phyloP scores from a whole-genome alignment of 2,329 filamentous ascomycete genomes.

The Fusarium dlaminii region DNA sequence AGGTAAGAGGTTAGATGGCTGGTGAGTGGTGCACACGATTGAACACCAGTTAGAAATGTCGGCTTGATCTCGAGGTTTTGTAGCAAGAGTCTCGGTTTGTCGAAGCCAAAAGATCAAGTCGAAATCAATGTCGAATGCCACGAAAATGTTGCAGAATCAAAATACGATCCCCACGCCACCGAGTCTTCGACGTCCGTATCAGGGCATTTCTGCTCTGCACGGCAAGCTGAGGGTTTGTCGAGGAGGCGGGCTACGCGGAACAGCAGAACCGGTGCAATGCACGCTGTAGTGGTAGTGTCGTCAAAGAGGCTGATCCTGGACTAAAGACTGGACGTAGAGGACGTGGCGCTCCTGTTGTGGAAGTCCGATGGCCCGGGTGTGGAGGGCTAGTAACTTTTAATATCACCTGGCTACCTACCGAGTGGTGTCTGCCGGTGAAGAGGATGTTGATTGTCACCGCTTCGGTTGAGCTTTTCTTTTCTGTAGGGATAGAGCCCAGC shows the following conservation, averaged over 20 bases:
- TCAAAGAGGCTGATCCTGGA: slow-evolving; percentile 9
- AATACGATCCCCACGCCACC: slow-evolving; percentile 4
- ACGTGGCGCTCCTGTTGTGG: slow-evolving; percentile 23
- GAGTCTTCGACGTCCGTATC: slow-evolving; percentile 7
- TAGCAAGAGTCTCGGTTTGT: background rate
- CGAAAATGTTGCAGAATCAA: slow-evolving; percentile 17
- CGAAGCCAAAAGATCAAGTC: background rate
- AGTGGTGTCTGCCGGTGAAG: background rate
- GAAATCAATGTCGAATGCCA: background rate
- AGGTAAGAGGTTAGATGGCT: background rate
- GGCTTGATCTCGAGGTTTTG: background rate
- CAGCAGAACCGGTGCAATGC: slow-evolving; percentile 5
- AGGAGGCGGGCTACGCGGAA: slow-evolving; percentile 23
- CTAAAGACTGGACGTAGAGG: slow-evolving; percentile 25
- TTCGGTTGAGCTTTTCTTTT: background rate
- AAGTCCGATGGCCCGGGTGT: slow-evolving; percentile 7
- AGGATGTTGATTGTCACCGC: background rate
- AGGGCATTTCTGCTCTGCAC: slow-evolving; percentile 4
- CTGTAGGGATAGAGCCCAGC: background rate
- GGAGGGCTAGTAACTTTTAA: slow-evolving; percentile 15
- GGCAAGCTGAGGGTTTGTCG: slow-evolving; percentile 2
- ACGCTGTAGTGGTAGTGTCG: slow-evolving; percentile 16
- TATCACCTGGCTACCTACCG: background rate
- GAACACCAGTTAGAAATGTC: background rate
- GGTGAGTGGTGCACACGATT: background rate